These are phyloP conservation scores for Paecilomyces formosus DNA, from an alignment of 2,329 filamentous ascomycete species.

Conservation along the genomic window DNA sequence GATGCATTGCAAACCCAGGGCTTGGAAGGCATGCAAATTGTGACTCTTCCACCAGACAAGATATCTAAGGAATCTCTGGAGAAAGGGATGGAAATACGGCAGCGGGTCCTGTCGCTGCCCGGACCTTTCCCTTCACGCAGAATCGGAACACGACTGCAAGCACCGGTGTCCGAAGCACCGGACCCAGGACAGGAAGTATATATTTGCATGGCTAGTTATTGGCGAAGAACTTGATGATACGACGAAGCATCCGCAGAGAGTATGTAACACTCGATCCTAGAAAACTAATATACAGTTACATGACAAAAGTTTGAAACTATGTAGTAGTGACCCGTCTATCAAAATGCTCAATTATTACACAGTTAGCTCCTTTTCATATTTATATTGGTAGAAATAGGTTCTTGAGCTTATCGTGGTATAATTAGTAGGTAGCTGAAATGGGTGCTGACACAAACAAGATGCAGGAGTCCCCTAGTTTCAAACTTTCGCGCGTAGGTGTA, in stretches of 20 bases:
- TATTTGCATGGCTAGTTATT: not conserved
- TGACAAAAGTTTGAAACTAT: too few relatives aligned
- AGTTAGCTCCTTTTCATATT: too few relatives aligned
- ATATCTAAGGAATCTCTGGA: conserved; percentile 11
- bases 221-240: not conserved
- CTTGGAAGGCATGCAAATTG: conserved; percentile 21
- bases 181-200: not conserved
- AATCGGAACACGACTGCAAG: not conserved
- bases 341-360: too few relatives aligned
- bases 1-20: conserved; percentile 19
- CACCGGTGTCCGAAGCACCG: not conserved
- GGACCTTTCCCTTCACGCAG: not conserved
- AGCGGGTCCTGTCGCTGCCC: conserved; percentile 6
- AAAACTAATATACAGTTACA: too few relatives aligned
- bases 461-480: too few relatives aligned
- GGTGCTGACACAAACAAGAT: too few relatives aligned
- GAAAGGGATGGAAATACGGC: conserved; percentile 3
- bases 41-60: conserved; percentile 14
- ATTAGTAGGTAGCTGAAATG: too few relatives aligned
- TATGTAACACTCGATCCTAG: not conserved
- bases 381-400: too few relatives aligned
- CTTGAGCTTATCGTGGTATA: too few relatives aligned
- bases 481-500: too few relatives aligned
- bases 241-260: not conserved
- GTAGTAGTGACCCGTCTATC: too few relatives aligned